Evolutionary conservation across 2,329 filamentous ascomycete species (phyloP).

Genomic region (Pestalotiopsis sp.): DNA sequence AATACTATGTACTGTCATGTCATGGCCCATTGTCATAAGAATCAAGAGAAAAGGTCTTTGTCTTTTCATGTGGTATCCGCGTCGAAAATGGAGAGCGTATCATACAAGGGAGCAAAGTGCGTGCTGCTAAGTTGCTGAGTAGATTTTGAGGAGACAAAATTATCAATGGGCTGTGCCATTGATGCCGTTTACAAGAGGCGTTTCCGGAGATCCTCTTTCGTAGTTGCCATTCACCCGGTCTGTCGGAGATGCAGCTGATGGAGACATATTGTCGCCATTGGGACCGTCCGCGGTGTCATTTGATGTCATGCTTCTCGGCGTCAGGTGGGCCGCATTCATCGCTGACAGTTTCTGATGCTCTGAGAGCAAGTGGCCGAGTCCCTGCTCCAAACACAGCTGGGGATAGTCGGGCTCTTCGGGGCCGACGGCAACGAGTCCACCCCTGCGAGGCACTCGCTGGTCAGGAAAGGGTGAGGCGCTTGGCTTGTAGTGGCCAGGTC

Average conservation of each 20-base stretch:
- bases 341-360: constrained; percentile 46
- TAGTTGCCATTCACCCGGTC: constrained; percentile 13
- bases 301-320: constrained; percentile 43
- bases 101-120: not conserved
- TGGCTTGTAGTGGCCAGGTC: constrained; percentile 46
- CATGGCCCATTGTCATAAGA: not conserved
- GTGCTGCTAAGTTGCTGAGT: not conserved
- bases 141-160: not conserved
- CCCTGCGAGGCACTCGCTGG: constrained; percentile 55
- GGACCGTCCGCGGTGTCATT: constrained; percentile 24
- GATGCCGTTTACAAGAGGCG: constrained; percentile 17
- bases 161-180: constrained; percentile 11
- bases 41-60: not conserved
- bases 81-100: constrained; percentile 1
- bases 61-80: not conserved
- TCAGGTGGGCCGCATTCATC: constrained; percentile 50
- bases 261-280: constrained; percentile 15
- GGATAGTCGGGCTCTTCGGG: constrained; percentile 61
- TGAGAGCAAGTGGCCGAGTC: constrained; percentile 55
- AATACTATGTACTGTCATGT: constrained; percentile 6
- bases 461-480: constrained; percentile 59
- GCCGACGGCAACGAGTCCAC: constrained; percentile 51
- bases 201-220: constrained; percentile 7
- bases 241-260: constrained; percentile 15
- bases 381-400: constrained; percentile 58